Evolutionary conservation across 768 basidiomycete species (phyloP), one percentile per base, ranked within the genome.

Genomic region (Leccinum uliginosum): DNA sequence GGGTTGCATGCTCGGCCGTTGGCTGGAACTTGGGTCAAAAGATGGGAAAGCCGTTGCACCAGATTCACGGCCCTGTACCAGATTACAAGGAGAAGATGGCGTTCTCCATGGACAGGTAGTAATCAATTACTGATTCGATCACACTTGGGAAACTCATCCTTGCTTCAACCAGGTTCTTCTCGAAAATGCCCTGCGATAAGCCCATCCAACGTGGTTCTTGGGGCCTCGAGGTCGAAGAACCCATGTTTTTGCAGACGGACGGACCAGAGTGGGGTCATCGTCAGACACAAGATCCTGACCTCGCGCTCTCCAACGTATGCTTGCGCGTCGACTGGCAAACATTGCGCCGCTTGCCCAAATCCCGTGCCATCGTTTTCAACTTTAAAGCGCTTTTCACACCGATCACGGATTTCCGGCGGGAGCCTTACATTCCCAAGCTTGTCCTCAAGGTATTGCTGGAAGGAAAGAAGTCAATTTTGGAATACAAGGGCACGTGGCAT

Each of bases 291-390:
- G 60, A 66, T 30, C 71, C 73, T 3, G 60, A 75, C 27, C 66
- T 83, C 15, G 50, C 66, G 3, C 50, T 77, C 38, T 73, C 77
- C 26, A 71, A 79, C 51, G 69, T 82, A 24, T 67, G 74, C 59
- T 59, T 83, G 43, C 76, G 81, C 14, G 78, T 83, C 19, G 80
- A 82, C 55, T 82, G 81, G 80, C 82, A 83, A 62, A 82, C 80
- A 8, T 63, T 83, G 30, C 74, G 80, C 17, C 74, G 79, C 30
- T 63, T 82, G 44, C 80, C 82, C 12, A 65, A 67, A 53, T 80
- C 81, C 6, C 68, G 67, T 11, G 77, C 79, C 0, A 78, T 83
- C 24, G 70, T 79, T 8, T 82, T 83, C 70, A 81, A 81, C 61
- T 82, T 76, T 66, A 82, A 80, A 59, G 75, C 79, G 10, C 65